Conservation (phyloP, 2,329 filamentous ascomycete species). For the Diplodia mutila region DNA sequence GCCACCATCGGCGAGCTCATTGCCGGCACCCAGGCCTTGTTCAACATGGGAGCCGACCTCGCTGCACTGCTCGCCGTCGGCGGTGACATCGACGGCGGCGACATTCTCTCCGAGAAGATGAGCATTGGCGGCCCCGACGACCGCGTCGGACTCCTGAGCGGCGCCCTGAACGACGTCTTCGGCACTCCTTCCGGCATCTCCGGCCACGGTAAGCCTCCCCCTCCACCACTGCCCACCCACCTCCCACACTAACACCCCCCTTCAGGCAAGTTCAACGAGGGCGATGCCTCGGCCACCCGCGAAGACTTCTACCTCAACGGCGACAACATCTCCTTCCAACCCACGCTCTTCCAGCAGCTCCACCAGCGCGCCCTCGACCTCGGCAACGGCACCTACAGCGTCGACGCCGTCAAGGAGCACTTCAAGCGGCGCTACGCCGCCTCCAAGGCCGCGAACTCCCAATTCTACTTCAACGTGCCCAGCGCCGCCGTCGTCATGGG, state of each 20-base stretch:
- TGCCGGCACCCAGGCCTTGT: constrained; percentile 38
- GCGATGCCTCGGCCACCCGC: constrained; percentile 32
- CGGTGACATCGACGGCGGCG: constrained; percentile 29
- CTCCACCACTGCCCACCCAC: background rate
- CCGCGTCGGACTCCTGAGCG: constrained; percentile 30
- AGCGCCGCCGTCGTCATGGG: constrained; percentile 31
- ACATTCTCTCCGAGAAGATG: constrained; percentile 29
- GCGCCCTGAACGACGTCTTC: constrained; percentile 28
- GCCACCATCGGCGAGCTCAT: constrained; percentile 41
- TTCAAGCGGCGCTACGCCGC: constrained; percentile 32
- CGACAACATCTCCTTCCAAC: constrained; percentile 26
- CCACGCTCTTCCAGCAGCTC: constrained; percentile 28
- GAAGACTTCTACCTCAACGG: constrained; percentile 24
- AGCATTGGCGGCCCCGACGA: constrained; percentile 31
- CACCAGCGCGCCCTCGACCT: constrained; percentile 31
- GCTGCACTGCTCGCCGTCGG: constrained; percentile 31
- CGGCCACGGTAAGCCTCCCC: constrained; percentile 27
- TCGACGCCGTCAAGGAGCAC: constrained; percentile 31
- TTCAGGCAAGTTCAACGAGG: constrained; percentile 29
- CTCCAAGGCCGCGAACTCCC: constrained; percentile 30
- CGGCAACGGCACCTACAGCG: constrained; percentile 31
- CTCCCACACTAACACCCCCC: background rate
- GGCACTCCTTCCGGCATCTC: constrained; percentile 29
- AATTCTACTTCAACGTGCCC: constrained; percentile 29
- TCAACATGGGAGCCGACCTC: constrained; percentile 47